Evolutionary conservation across 1,139 yeast genomes (phyloP).

Genomic region (Pichia sp.): DNA sequence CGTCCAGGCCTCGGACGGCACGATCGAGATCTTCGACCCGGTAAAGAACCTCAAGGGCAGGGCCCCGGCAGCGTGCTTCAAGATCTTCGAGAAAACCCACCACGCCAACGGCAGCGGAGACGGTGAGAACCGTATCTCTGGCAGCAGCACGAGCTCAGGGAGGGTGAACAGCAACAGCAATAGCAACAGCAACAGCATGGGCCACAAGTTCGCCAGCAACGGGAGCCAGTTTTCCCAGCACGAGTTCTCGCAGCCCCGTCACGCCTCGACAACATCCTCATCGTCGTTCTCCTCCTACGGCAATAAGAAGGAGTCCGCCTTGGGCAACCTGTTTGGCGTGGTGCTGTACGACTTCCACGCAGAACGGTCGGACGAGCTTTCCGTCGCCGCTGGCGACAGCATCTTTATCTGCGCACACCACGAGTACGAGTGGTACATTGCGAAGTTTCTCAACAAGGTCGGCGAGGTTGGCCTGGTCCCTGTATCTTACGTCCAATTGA

Average conservation of each 20-base stretch:
- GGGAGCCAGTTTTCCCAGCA: background rate
- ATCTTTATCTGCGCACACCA: slow-evolving; percentile 93
- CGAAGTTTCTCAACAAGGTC: slow-evolving; percentile 87
- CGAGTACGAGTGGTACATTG: slow-evolving; percentile 95
- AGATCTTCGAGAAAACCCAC: slow-evolving; percentile 62
- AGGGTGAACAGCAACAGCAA: slow-evolving; percentile 1
- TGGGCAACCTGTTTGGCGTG: slow-evolving; percentile 48
- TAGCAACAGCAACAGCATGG: background rate
- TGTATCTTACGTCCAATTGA: slow-evolving; percentile 78
- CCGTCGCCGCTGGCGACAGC: slow-evolving; percentile 80
- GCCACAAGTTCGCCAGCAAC: background rate
- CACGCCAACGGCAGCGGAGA: slow-evolving; percentile 13
- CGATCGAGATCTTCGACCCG: slow-evolving; percentile 91
- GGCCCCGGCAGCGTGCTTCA: slow-evolving; percentile 85
- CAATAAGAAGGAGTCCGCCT: background rate
- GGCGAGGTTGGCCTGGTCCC: slow-evolving; percentile 99
- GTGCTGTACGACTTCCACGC: slow-evolving; percentile 82
- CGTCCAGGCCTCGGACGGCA: slow-evolving; percentile 41
- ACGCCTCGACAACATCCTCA: slow-evolving; percentile 1
- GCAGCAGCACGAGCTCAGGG: slow-evolving; percentile 8
- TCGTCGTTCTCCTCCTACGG: slow-evolving; percentile 1
- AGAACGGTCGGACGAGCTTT: slow-evolving; percentile 84
- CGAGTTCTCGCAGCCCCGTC: background rate
- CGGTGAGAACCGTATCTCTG: slow-evolving; percentile 17
- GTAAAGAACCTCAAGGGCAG: slow-evolving; percentile 70